Evolutionary conservation across 805 yeast species (phyloP), one percentile per base, ranked within the genome.

Genomic region (Lipomyces starkeyi): DNA sequence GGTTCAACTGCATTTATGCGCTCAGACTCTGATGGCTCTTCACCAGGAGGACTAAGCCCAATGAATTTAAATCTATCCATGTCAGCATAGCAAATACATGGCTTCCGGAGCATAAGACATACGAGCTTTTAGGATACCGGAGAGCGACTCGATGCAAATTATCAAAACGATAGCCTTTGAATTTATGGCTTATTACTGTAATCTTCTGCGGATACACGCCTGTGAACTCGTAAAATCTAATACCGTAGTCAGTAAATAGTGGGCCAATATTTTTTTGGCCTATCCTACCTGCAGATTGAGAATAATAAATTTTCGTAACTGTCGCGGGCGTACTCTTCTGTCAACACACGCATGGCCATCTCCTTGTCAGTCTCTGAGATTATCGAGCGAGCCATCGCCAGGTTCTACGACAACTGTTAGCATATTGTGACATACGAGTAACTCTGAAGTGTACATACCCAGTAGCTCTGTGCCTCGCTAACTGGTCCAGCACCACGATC

Each of bases 281-380:
- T n/a, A 5, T 11, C 54, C 1, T 37, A 61, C 66, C 67, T 55
- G 67, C 71, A 66, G n/a, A 67, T 71, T 71, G 89, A 86, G 76
- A 86, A 90, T 2, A 90, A 68, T 5, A 91, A 84, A 76, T 91
- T 91, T 74, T 91, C 96, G 75, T 88, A 88, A 1, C 95, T 90
- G 76, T 91, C 97, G 53, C 91, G 79, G 0, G 97, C 92, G 75
- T 77, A 88, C 72, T 89, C 93, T 74, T 91, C 97, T 0, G 87
- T 78, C 5, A 80, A 68, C 0, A 88, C 77, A 34, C 75, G 71
- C 3, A 63, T 52, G 25, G 25, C 60, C 59, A 57, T 73, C 70
- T 54, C 75, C 47, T n/a, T 20, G 3, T 29, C 29, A 53, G 65
- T 22, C n/a, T 29, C 22, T 3, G 59, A 11, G n/a, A 63, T n/a